These are phyloP conservation scores for Patellaria atrata DNA, from an alignment of 495 filamentous ascomycete species.

Conservation along the genomic window DNA sequence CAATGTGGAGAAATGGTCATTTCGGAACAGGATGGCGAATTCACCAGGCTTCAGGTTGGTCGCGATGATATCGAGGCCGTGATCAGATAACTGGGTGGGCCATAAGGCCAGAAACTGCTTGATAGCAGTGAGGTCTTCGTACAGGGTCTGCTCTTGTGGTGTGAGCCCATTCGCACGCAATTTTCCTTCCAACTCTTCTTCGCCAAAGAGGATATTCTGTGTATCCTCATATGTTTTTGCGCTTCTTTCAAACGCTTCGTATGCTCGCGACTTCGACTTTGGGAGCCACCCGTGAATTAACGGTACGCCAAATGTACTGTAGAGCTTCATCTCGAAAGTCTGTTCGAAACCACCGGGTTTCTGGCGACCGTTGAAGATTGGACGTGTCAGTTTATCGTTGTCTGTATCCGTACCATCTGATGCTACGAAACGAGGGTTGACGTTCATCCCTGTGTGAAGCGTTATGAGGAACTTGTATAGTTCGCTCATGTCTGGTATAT, in stretches of 20 bases:
- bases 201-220: slow-evolving; percentile 72
- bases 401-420: slow-evolving; percentile 8
- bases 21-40: slow-evolving; percentile 82
- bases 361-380: slow-evolving; percentile 8
- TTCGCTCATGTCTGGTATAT: slow-evolving; percentile 73
- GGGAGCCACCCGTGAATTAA: slow-evolving; percentile 93
- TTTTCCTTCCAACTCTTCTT: slow-evolving; percentile 76
- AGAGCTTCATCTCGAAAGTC: slow-evolving; percentile 72
- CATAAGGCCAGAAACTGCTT: slow-evolving; percentile 64
- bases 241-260: slow-evolving; percentile 50
- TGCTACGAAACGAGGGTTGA: slow-evolving; percentile 70
- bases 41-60: slow-evolving; percentile 52
- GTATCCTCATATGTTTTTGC: slow-evolving; percentile 80
- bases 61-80: slow-evolving; percentile 59
- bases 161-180: slow-evolving; percentile 40
- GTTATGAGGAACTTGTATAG: slow-evolving; percentile 77
- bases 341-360: slow-evolving; percentile 63
- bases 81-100: slow-evolving; percentile 73
- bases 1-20: slow-evolving; percentile 90
- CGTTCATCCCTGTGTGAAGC: slow-evolving; percentile 94
- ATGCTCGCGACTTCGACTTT: slow-evolving; percentile 42
- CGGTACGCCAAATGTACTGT: slow-evolving; percentile 73
- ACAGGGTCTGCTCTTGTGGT: slow-evolving; percentile 46
- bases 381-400: slow-evolving; percentile 6
- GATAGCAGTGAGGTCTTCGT: slow-evolving; percentile 69